Percentiles rank a stretch among this genome's conserved stretches.
Evolutionary conservation across 192 early-diverging fungal species (phyloP).

Genomic region (Podila horticola): DNA sequence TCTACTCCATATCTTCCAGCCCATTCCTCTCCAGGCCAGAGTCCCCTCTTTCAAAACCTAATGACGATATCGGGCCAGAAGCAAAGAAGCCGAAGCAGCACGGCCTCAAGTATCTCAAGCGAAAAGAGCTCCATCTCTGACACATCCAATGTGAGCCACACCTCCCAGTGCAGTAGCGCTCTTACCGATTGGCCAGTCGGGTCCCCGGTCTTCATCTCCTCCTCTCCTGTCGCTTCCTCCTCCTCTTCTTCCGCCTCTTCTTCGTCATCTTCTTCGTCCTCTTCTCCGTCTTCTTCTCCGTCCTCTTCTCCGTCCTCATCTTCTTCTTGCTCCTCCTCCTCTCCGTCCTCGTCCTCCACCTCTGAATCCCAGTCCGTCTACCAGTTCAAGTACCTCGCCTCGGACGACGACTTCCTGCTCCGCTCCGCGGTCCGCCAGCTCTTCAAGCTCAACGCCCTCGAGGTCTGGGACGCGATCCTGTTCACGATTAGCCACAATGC

Average conservation of each 20-base stretch:
- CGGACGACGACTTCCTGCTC: conserved; percentile 80
- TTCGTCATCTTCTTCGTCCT: not conserved
- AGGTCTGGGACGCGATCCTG: conserved; percentile 69
- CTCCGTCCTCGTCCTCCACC: not conserved
- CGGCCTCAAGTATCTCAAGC: conserved; percentile 9
- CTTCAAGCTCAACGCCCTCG: conserved; percentile 74
- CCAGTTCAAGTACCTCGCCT: conserved; percentile 62
- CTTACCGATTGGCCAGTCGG: not conserved
- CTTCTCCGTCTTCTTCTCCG: not conserved
- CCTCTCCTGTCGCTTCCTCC: not conserved
- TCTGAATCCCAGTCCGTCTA: conserved; percentile 23
- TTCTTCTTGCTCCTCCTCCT: not conserved
- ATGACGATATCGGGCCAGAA: not conserved
- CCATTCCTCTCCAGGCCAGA: not conserved
- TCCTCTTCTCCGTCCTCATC: not conserved
- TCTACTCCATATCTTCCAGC: not conserved
- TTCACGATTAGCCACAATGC: conserved; percentile 64
- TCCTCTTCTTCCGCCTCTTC: not conserved
- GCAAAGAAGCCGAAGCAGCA: conserved; percentile 6
- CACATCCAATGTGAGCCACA: not conserved
- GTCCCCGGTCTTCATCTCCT: not conserved
- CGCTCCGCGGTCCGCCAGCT: conserved; percentile 64
- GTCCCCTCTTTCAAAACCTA: conserved; percentile 29
- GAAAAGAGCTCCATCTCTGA: not conserved
- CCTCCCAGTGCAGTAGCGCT: conserved; percentile 4